Base-by-base conservation (phyloP, 2,329 filamentous ascomycete species). In the Fusarium compactum region DNA sequence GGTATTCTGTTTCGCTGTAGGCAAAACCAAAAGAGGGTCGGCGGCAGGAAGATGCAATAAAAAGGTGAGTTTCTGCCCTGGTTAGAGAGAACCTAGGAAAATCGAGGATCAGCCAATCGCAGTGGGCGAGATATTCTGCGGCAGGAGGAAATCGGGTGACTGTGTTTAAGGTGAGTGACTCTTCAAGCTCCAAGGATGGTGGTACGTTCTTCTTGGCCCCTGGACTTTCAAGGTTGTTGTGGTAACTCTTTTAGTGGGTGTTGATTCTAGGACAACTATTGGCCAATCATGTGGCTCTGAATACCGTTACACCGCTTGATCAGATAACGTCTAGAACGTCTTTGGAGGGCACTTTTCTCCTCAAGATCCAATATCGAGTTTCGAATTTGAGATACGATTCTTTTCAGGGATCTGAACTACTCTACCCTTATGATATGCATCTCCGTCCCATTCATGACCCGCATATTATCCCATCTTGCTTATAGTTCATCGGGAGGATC, bases 111-210 rank as follows among this genome's bases (percentile, higher is more conserved):
- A 70, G 62, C 74, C 74, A 76, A 76, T 76, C 58, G 72, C 65
- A 76, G 74, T 57, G 59, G 55, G 65, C 67, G 65, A 65, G 74
- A 73, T 76, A 62, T 64, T 65, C 58, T 70, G 65, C 64, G 55
- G 63, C 57, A 62, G 63, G 53, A 70, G 63, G 71, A 75, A 71
- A 76, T 75, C 70, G 74, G 72, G 70, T 76, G 74, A 76, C 65
- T 51, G 69, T 73, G 62, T 70, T 65, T 55, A 46, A 64, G 62
- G 53, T 66, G 62, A 67, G 40, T 66, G 62, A 67, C 50, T 66
- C 62, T 66, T 64, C 40, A 44, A 66, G 25, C 38, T 62, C 45
- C 63, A 58, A 59, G 63, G 48, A 62, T 67, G 59, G 65, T 48
- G 61, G 69, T 68, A 60, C 61, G 50, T 53, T 53, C 43, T 40